These are phyloP conservation scores for Fonsecaea multimorphosa DNA, from an alignment of 2,329 filamentous ascomycete genomes.

Conservation along the genomic window DNA sequence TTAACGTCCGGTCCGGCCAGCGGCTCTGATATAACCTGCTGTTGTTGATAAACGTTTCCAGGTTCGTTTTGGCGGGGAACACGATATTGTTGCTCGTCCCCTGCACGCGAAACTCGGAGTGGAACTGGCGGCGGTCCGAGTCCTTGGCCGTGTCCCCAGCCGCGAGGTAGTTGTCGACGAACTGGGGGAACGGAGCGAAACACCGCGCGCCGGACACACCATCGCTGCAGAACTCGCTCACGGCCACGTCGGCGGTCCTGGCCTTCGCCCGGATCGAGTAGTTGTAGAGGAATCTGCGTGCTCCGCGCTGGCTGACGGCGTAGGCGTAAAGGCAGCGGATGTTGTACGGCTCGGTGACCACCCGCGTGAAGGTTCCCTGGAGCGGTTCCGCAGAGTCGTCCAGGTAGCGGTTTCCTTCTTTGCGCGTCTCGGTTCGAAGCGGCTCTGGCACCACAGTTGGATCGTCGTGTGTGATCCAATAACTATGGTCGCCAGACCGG, in stretches of 20 bases:
- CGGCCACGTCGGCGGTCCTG: neutral
- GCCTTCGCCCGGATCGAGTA: neutral
- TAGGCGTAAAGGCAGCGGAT: neutral
- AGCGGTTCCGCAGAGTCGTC: neutral
- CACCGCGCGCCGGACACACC: neutral
- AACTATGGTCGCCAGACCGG: constrained; percentile 24
- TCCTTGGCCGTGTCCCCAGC: neutral
- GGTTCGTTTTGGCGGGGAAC: neutral
- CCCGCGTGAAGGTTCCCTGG: neutral
- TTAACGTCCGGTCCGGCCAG: neutral
- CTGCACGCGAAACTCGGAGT: neutral
- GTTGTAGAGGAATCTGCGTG: neutral
- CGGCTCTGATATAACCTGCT: neutral
- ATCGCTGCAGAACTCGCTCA: neutral
- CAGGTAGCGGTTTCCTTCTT: neutral
- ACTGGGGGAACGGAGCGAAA: neutral
- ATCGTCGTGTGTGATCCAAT: constrained; percentile 42
- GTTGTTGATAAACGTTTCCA: neutral
- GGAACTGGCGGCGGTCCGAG: neutral
- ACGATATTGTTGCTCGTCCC: neutral
- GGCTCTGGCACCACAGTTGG: constrained; percentile 38
- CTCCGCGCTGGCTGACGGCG: neutral
- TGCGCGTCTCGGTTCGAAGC: neutral
- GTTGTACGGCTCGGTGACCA: neutral
- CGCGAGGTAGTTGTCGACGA: neutral